Percentiles rank a stretch among this genome's conserved stretches.
Conservation (phyloP, 2,329 filamentous ascomycete genomes). For the Trichoderma pleuroti region DNA sequence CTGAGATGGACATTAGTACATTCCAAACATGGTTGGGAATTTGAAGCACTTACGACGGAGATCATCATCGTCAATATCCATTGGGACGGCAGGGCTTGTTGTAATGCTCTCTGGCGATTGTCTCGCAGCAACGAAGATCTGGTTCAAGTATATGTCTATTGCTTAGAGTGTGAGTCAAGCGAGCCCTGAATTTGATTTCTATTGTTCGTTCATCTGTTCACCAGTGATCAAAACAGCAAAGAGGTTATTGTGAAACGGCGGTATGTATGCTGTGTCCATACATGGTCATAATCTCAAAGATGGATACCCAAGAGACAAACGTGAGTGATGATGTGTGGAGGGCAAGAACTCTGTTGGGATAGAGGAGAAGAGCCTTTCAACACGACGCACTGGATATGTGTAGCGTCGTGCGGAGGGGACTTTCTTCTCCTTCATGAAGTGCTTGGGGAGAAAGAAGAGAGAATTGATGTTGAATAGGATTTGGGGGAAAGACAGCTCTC, state of each 20-base stretch:
- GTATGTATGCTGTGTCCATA: neutral
- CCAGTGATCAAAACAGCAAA: neutral
- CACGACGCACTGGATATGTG: neutral
- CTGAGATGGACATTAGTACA: neutral
- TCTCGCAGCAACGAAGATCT: neutral
- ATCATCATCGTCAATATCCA: conserved; percentile 3
- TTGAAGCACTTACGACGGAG: neutral
- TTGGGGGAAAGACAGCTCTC: neutral
- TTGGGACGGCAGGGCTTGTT: neutral
- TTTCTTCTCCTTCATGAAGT: neutral
- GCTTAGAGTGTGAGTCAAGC: neutral
- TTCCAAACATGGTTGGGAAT: neutral
- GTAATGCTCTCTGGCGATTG: neutral
- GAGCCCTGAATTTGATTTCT: neutral
- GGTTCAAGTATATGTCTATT: neutral
- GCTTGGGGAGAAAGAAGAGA: neutral
- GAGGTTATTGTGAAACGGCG: neutral
- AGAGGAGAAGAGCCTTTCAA: neutral
- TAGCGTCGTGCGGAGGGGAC: neutral
- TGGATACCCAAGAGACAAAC: neutral
- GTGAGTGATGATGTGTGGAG: neutral
- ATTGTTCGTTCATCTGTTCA: neutral
- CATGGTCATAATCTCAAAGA: neutral
- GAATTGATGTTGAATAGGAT: neutral
- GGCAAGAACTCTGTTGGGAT: neutral